Evolutionary conservation across 805 yeast genomes (phyloP), one percentile per base, ranked within the genome.

Genomic region (Hermanozyma aechmeae): DNA sequence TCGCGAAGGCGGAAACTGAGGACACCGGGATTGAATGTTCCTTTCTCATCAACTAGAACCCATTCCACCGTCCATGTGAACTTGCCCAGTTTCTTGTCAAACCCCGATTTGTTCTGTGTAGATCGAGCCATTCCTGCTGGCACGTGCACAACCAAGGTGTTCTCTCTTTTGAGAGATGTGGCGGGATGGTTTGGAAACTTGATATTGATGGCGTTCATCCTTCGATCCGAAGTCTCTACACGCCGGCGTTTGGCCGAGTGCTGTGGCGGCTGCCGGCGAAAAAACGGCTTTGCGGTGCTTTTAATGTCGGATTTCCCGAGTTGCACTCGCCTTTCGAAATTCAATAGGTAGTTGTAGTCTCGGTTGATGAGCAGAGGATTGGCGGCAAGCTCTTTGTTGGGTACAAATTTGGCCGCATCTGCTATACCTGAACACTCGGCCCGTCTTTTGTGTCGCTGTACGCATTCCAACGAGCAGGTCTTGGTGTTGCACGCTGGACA

Each of bases 51-150:
- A 4, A 69, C 49, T 2, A 76, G 35, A 1, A 71, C 46, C 82
- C 85, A 80, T 48, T 85, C 94, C 0, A 85, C 53, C 0, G 93
- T 78, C 96, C 96, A 85, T 12, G 69, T 70, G 48, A 70, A 84
- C 6, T 68, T 49, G 29, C 75, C 71, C 35, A 63, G 54, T 35
- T 67, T 67, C 47, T 73, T 71, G 48, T 84, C 87, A 66, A 74
- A 81, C 3, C 76, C 75, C 0, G 86, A 70, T 40, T 74, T 77
- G 46, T 85, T 85, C 32, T 62, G 50, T 4, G 47, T 46, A 2
- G 82, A 62, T 26, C 94, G 54, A 12, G 75, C 67, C 93, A 85
- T 82, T 0, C 92, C 94, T 14, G 58, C 57, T 0, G 95, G 93
- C 15, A 80, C 48, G 17, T 65, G 58, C 15, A 66, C 56, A 16